Evolutionary conservation across 768 basidiomycete genomes (phyloP), one percentile per base, ranked within the genome.

Genomic region (Amanita polypyramis): DNA sequence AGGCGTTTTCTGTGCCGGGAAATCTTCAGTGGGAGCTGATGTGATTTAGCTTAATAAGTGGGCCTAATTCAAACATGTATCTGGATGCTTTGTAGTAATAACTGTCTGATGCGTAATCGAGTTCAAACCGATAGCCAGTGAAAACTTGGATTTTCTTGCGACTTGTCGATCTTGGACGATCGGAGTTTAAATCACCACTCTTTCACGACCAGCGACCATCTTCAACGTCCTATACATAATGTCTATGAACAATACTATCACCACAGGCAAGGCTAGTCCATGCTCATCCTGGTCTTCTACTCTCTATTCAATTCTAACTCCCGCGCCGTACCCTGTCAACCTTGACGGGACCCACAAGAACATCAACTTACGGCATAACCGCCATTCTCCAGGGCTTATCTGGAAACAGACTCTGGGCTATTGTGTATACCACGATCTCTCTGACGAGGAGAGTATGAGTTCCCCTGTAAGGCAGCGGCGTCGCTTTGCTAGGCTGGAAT

Each of bases 401-500:
- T 61, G 60, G 60, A 52, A 55, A 35, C 56, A 57, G 40, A 43
- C 56, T 17, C 49, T 63, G 17, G 53, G 52, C 14, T 42, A 25
- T 23, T 59, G 57, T 12, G 54, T 63, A 1, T 57, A 58, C 50
- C 47, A 52, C 10, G 60, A 63, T 52, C 49, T 63, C 1, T 21
- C 42, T 34, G 29, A 51, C 20, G 38, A 46, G 21, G 42, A 48
- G 15, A 39, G 19, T 19, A 11, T 7, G 10, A 29, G 23, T 10
- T 32, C 37, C n/a, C 23, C 32, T 40, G 34, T 38, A 27, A 20
- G 27, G 36, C 23, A 38, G 7, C 46, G 39, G 36, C 52, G 58
- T 25, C 58, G 62, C 4, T 61, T 62, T 45, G 56, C 59, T 6
- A 52, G 60, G 20, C 30, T 64, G 25, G 61, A 63, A 34, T 52